These are phyloP conservation scores for Lachnellula occidentalis DNA, from an alignment of 2,329 filamentous ascomycete species.

Conservation along the genomic window DNA sequence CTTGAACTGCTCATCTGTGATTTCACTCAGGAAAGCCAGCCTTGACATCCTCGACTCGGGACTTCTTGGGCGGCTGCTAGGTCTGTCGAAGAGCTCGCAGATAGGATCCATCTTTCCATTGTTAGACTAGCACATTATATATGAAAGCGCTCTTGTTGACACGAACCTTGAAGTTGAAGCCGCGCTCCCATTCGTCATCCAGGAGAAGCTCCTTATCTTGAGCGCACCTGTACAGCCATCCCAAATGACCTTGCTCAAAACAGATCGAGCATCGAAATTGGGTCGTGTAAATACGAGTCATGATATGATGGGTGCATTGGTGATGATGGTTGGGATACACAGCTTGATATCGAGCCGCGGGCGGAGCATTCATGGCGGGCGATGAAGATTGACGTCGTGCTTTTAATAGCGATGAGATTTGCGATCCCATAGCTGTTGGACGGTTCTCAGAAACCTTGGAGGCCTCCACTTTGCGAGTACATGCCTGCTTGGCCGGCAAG, in stretches of 20 bases:
- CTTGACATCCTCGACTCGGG: conserved; percentile 19
- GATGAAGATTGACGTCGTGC: no score
- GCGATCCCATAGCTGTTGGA: background rate
- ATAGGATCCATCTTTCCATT: conserved; percentile 21
- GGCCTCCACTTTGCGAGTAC: no score
- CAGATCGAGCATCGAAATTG: conserved; percentile 54
- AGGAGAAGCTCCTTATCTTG: conserved; percentile 52
- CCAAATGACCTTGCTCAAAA: conserved; percentile 47
- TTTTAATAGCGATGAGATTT: no score
- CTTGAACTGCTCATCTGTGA: conserved; percentile 38
- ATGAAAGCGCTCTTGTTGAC: conserved; percentile 8
- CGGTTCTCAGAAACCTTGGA: no score
- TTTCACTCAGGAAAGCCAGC: conserved; percentile 32
- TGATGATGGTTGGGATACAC: conserved; percentile 12
- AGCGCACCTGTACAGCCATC: conserved; percentile 70
- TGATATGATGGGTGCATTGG: conserved; percentile 61
- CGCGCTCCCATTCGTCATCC: conserved; percentile 32
- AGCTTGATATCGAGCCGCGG: background rate
- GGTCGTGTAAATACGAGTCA: conserved; percentile 58
- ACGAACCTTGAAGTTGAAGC: conserved; percentile 26
- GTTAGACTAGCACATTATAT: background rate
- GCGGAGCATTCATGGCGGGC: no score
- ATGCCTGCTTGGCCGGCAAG: no score
- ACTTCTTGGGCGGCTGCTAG: conserved; percentile 15
- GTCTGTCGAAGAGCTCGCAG: conserved; percentile 20